Evolutionary conservation across 306 rosid genomes (phyloP).

Genomic region (Vicia faba): DNA sequence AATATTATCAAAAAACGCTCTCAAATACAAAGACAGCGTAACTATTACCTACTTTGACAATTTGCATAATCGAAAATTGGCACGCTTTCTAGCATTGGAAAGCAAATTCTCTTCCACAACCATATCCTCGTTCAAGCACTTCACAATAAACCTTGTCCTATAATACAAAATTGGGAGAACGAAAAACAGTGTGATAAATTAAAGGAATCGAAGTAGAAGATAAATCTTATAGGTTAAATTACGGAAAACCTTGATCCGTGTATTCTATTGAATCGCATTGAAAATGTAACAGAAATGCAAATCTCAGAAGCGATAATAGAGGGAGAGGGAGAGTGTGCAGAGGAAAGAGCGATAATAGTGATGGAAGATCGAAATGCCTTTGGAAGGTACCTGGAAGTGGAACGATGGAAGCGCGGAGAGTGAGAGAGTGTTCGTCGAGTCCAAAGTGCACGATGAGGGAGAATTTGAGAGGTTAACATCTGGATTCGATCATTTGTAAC

Average conservation of each 20-base stretch:
- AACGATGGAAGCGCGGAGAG: conserved; percentile 1
- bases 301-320: neutral
- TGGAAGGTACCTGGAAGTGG: conserved; percentile 22
- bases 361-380: neutral
- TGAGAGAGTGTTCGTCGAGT: conserved; percentile 20
- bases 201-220: neutral
- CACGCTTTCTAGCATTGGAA: conserved; percentile 46
- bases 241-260: neutral
- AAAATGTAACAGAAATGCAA: conserved; percentile 18
- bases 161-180: conserved; percentile 10
- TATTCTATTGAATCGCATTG: neutral
- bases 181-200: neutral
- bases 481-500: neutral
- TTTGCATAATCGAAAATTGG: conserved; percentile 65
- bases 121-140: conserved; percentile 50
- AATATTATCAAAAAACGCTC: neutral
- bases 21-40: neutral
- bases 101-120: conserved; percentile 37
- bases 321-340: neutral
- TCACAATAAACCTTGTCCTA: conserved; percentile 43
- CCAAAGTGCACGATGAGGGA: conserved; percentile 9
- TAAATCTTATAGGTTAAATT: neutral
- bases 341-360: too few species aligned
- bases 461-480: conserved; percentile 1
- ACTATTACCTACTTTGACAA: conserved; percentile 64